Percentiles rank a stretch among this genome's conserved stretches.
phyloP scores from a whole-genome alignment of 345 rosid genomes.

The Alliaria petiolata region DNA sequence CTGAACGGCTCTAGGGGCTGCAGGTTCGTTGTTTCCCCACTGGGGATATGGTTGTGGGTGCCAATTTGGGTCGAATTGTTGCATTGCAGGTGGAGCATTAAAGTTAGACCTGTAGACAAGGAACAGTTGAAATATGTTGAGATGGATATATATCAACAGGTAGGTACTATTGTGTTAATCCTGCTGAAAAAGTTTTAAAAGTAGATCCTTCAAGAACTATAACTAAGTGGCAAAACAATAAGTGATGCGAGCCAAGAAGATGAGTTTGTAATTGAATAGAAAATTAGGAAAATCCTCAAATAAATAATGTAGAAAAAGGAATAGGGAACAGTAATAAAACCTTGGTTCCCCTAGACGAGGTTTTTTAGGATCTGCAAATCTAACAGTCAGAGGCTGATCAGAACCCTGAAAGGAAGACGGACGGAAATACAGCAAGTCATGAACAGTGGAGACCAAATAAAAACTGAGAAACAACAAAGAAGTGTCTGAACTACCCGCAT shows the following conservation, averaged over 20 bases:
- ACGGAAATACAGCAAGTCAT: not conserved
- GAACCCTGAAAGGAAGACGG: conserved; percentile 60
- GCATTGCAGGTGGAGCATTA: conserved; percentile 45
- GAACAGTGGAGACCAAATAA: conserved; percentile 7
- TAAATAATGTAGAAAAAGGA: too few relatives aligned
- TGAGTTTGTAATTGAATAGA: not conserved
- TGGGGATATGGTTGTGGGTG: conserved; percentile 45
- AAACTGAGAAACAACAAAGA: conserved; percentile 13
- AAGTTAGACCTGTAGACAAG: conserved; percentile 48
- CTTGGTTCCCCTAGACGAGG: conserved; percentile 65
- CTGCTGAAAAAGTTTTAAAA: not conserved
- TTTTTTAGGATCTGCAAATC: conserved; percentile 78
- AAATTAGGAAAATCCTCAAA: conserved; percentile 1
- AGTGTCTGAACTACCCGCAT: conserved; percentile 53
- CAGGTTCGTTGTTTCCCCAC: conserved; percentile 38
- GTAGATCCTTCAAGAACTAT: not conserved
- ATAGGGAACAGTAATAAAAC: too few relatives aligned
- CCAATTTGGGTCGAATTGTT: conserved; percentile 39
- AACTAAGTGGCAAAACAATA: not conserved
- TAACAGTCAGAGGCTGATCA: conserved; percentile 73
- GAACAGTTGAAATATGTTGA: not conserved
- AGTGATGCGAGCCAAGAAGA: not conserved
- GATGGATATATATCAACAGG: not conserved
- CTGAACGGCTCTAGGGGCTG: conserved; percentile 34
- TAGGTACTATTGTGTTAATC: not conserved